Percentiles rank a stretch among this genome's conserved stretches.
Evolutionary conservation across 1,284 basidiomycete species (phyloP).

Genomic region (Heterobasidion irregulare): DNA sequence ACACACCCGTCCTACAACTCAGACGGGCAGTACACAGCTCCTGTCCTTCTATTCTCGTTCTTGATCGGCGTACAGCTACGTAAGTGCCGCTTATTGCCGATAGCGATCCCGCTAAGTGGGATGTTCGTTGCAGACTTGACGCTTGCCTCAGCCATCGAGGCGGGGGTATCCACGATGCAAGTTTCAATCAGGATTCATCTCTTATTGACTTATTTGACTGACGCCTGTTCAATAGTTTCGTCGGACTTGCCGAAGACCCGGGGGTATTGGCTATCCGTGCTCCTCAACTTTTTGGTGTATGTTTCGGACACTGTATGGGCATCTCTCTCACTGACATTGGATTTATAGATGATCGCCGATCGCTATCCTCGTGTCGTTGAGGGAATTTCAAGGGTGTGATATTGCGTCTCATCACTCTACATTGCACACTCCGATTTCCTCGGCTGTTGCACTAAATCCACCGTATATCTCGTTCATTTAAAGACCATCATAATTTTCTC

Average conservation of each 20-base stretch:
- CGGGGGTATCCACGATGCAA: conserved; percentile 79
- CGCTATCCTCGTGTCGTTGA: conserved; percentile 52
- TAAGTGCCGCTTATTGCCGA: conserved; percentile 26
- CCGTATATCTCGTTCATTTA: too few species aligned
- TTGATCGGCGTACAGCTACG: conserved; percentile 70
- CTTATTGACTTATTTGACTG: not conserved
- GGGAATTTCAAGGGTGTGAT: conserved; percentile 34
- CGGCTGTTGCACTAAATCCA: too few species aligned
- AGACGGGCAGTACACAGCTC: conserved; percentile 70
- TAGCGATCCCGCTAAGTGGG: not conserved
- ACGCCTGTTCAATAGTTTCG: conserved; percentile 43
- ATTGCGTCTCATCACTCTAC: not conserved
- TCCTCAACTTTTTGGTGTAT: conserved; percentile 61
- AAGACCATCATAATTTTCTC: too few species aligned
- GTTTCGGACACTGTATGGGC: conserved; percentile 12
- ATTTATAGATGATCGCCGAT: conserved; percentile 45
- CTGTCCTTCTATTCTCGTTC: conserved; percentile 74
- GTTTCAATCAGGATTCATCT: conserved; percentile 10
- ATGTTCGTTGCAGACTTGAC: conserved; percentile 41
- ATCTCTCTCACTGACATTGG: not conserved
- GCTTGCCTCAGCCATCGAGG: conserved; percentile 63
- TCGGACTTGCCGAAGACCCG: conserved; percentile 78
- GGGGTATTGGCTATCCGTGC: conserved; percentile 67
- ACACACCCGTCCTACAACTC: conserved; percentile 69
- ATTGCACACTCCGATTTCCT: too few species aligned